Evolutionary conservation across 1,284 basidiomycete genomes (phyloP), one percentile per base, ranked within the genome.

Genomic region (Cryptococcus hybrid): DNA sequence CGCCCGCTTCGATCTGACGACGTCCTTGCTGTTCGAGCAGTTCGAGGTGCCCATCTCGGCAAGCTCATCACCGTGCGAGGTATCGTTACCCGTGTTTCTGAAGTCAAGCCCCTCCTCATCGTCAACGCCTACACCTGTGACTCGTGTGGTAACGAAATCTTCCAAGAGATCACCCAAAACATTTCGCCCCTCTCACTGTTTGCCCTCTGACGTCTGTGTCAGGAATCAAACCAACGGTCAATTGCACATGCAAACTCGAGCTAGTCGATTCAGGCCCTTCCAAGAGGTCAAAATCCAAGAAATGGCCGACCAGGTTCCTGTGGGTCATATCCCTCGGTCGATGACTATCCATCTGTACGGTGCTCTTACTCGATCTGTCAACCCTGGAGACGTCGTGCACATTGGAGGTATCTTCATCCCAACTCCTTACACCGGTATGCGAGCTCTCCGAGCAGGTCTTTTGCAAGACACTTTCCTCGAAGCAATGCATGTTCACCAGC

Each of bases 51-150:
- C 12, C 88, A 94, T 67, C 83, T 99, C 24, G 96, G 96, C 52
- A 88, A 86, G 67, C 83, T 99, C 60, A 94, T 99, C 75, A 97
- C 92, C 18, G 89, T 96, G 60, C 89, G 95, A 47, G 96, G 95
- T 51, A 98, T 99, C 68, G 93, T 99, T 52, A 99, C 94, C 15
- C 91, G 96, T 56, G 93, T 99, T 3, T 96, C 92, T 7, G 96
- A 99, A 82, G 96, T 99, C 74, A 99, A 99, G 74, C 96, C 96
- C 7, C 86, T 97, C 38, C 84, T 99, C 11, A 88, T 92, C 66
- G 94, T 99, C 73, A 97, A 97, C 78, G 96, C 95, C 36, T 99
- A 98, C 78, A 96, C 96, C 0, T 99, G 96, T 80, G 96, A 99
- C 75, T 87, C 91, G 52, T 99, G 96, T 74, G 96, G 96, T 49